phyloP scores from a whole-genome alignment of 164 flowering plant genomes.

The Platanus orientalis region DNA sequence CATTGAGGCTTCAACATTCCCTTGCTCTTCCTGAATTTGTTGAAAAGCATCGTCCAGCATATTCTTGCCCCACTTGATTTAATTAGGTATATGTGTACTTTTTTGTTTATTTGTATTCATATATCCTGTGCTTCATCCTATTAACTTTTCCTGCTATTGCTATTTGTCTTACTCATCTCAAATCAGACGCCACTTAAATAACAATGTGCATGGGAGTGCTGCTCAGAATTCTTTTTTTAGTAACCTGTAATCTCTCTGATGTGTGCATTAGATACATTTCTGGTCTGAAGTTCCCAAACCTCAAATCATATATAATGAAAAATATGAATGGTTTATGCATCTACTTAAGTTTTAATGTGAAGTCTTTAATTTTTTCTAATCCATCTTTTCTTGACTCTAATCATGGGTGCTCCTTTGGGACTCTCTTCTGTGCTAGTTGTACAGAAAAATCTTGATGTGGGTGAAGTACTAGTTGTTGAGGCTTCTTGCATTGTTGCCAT shows the following conservation, averaged over 20 bases:
- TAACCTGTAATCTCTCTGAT: not conserved
- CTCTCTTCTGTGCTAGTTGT: constrained; percentile 49
- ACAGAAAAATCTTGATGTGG: constrained; percentile 93
- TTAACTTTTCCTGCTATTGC: no score
- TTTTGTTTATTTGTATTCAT: no score
- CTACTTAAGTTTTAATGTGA: not conserved
- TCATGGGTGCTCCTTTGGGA: constrained; percentile 3
- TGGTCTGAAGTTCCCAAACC: not conserved
- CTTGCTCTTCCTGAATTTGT: no score
- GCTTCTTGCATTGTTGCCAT: constrained; percentile 78
- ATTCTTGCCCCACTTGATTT: no score
- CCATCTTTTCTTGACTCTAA: constrained; percentile 8
- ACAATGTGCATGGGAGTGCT: no score
- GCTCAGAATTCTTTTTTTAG: no score
- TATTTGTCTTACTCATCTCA: not conserved
- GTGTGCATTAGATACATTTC: not conserved
- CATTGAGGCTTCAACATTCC: no score
- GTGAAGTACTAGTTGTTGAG: constrained; percentile 79
- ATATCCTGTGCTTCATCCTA: no score
- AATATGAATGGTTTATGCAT: not conserved
- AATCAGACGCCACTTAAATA: not conserved
- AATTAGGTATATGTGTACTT: no score
- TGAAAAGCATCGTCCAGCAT: no score
- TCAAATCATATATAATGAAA: no score
- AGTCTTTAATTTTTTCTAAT: not conserved